Conservation (phyloP, 2,329 filamentous ascomycete species). For the Paracorniculantispora psalliotae region DNA sequence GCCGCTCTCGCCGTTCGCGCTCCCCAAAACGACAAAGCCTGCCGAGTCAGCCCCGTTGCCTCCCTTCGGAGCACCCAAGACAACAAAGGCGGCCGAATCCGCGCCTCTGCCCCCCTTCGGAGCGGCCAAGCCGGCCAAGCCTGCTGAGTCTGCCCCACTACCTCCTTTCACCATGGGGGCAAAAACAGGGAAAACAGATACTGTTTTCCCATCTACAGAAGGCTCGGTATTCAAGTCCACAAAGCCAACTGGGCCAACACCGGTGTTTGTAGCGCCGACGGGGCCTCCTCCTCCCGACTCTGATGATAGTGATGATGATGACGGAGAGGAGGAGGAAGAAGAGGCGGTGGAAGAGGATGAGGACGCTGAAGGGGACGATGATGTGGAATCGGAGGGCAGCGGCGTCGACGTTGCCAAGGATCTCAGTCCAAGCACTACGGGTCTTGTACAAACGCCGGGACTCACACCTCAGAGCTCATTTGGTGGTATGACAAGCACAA, state of each 20-base stretch:
- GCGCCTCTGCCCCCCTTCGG: conserved; percentile 30
- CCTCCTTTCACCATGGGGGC: conserved; percentile 33
- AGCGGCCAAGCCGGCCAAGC: conserved; percentile 23
- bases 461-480: conserved; percentile 58
- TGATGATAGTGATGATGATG: conserved; percentile 26
- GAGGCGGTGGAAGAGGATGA: conserved; percentile 35
- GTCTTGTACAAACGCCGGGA: conserved; percentile 42
- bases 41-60: conserved; percentile 25
- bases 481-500: conserved; percentile 40
- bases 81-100: conserved; percentile 17
- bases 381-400: conserved; percentile 51
- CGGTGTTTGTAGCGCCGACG: conserved; percentile 21
- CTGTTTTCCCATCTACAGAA: not conserved
- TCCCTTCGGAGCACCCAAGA: conserved; percentile 29
- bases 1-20: conserved; percentile 2
- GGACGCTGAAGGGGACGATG: conserved; percentile 43
- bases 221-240: conserved; percentile 10
- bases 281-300: conserved; percentile 27
- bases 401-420: conserved; percentile 63
- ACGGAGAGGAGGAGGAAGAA: conserved; percentile 35
- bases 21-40: not conserved
- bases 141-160: conserved; percentile 33
- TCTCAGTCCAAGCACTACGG: conserved; percentile 47
- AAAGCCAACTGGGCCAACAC: conserved; percentile 2
- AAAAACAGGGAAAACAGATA: not conserved